These are phyloP conservation scores for Vaccinium vitisidaea DNA, from an alignment of 148 eudicot genomes.

Conservation along the genomic window DNA sequence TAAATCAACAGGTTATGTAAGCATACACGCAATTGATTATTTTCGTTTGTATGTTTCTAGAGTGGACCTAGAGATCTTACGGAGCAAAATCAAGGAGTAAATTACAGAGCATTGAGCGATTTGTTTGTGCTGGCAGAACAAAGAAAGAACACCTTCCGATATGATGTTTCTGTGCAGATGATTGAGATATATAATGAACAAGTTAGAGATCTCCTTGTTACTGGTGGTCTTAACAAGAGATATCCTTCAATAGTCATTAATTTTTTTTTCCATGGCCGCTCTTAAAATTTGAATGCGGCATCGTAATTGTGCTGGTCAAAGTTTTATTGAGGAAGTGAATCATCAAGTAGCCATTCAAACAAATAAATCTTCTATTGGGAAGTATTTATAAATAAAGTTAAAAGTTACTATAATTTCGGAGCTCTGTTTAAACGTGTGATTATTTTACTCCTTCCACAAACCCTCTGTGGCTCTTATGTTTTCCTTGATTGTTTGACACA, in stretches of 20 bases:
- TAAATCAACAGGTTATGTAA: neutral
- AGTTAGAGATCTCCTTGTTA: slow-evolving; percentile 89
- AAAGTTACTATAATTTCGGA: neutral
- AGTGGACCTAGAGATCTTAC: slow-evolving; percentile 86
- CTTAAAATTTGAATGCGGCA: neutral
- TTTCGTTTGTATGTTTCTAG: slow-evolving; percentile 34
- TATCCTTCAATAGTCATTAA: slow-evolving; percentile 56
- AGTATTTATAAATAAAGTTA: neutral
- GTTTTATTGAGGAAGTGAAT: neutral
- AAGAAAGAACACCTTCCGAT: slow-evolving; percentile 70
- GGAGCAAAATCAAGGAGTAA: slow-evolving; percentile 85
- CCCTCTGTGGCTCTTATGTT: neutral
- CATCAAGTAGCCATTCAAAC: neutral
- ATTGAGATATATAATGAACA: slow-evolving; percentile 97
- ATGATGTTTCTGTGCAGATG: slow-evolving; percentile 97
- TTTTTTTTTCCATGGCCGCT: neutral
- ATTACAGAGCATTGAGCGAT: slow-evolving; percentile 86
- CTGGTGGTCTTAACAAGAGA: slow-evolving; percentile 81
- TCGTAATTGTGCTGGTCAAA: neutral
- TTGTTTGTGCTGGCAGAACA: slow-evolving; percentile 78
- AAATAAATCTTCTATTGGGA: neutral
- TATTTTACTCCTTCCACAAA: neutral
- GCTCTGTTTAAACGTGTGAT: neutral
- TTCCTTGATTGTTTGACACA: slow-evolving; percentile 62
- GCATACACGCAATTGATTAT: slow-evolving; percentile 7